Conservation (phyloP, 148 eudicot genomes). For the Euryodendron excelsum region DNA sequence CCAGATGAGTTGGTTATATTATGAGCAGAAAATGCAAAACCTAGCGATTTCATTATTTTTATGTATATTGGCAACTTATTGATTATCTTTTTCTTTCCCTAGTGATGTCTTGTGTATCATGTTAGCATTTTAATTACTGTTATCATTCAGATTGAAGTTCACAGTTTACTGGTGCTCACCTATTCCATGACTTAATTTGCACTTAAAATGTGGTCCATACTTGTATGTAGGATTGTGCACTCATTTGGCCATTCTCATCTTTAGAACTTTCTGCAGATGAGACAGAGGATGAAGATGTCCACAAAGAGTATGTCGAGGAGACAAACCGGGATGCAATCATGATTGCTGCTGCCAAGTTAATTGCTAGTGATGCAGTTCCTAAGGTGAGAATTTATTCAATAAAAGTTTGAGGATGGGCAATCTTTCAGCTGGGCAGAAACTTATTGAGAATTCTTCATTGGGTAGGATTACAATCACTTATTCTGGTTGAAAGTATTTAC, state of each 20-base stretch:
- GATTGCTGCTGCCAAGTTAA: conserved; percentile 75
- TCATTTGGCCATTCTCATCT: not conserved
- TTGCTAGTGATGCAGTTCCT: conserved; percentile 66
- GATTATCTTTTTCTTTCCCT: not conserved
- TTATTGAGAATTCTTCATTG: not conserved
- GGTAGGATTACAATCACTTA: not conserved
- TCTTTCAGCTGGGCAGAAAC: not conserved
- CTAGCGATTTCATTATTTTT: not conserved
- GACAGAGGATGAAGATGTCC: conserved; percentile 69
- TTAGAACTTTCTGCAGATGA: conserved; percentile 42
- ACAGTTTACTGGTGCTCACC: not conserved
- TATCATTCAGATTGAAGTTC: not conserved
- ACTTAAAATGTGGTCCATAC: not conserved
- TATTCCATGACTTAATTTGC: not conserved
- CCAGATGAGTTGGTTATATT: not conserved
- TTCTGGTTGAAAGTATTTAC: not conserved
- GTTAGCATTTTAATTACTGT: not conserved
- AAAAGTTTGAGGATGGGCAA: not conserved
- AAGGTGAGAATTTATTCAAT: conserved; percentile 38
- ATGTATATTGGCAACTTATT: not conserved
- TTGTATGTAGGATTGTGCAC: not conserved
- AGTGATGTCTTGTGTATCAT: not conserved
- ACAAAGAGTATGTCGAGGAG: conserved; percentile 87
- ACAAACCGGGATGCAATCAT: conserved; percentile 75
- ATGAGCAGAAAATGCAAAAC: not conserved